Evolutionary conservation across 352 stramenopile genomes (phyloP), one percentile per base, ranked within the genome.

Genomic region (Thalassiosira hispida): DNA sequence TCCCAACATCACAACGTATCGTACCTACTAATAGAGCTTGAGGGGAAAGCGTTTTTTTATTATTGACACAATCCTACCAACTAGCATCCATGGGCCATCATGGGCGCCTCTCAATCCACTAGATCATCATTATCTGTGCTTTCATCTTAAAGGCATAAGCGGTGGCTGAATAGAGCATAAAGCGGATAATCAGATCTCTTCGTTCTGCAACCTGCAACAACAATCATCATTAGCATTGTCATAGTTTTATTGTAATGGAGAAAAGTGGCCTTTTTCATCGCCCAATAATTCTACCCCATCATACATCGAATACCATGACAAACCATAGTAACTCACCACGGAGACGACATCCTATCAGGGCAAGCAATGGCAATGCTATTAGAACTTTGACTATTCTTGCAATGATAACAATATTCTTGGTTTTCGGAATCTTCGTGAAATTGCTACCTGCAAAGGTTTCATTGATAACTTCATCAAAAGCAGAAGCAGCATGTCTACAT

Each of bases 351-450:
- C 40, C 40, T 49, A 12, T 18, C 40, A 12, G 40, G 1, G 8
- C 35, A 53, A 35, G 2, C 57, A 23, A 22, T 52, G 42, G 23
- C 46, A 33, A 16, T 61, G 23, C 67, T 22, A 60, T 53, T 51
- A 20, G 12, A 61, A 71, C 44, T 23, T 35, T 79, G 25, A 22
- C 46, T 12, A 20, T 56, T 23, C 46, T 79, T 44, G 57, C 12
- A 40, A 44, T 51, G 0, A 53, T 64, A 23, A 62, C 59, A 53
- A 71, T 78, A 14, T 56, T 72, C n/a, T 25, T 42, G 25, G 67
- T 72, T 14, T 55, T 60, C 20, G 60, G 47, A 56, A 65, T 79
- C 31, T 72, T 79, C 51, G 23, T 66, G 0, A 79, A 63, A 23
- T 47, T 72, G 7, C 25, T 71, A 29, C 67, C 69, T 53, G 6